phyloP scores from a whole-genome alignment of 768 basidiomycete genomes.

The Chalciporus pseudorubinellus region DNA sequence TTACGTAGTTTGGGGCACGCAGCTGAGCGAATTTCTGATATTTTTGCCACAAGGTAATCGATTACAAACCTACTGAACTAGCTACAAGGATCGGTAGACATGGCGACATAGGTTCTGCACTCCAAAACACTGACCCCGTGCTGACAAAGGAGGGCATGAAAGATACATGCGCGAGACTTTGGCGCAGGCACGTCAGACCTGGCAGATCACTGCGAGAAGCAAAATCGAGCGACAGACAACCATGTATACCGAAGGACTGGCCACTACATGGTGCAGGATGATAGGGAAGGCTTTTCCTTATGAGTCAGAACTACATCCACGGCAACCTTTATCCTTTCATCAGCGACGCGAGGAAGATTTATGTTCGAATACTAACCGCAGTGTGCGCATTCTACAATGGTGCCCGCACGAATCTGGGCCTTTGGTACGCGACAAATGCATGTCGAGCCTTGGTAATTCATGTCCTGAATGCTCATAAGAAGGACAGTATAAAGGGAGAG shows the following conservation, averaged over 20 bases:
- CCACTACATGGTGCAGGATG: not conserved
- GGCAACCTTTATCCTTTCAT: constrained; percentile 60
- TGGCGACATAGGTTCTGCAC: constrained; percentile 1
- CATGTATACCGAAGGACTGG: not conserved
- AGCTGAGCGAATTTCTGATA: not conserved
- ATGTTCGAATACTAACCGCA: constrained; percentile 65
- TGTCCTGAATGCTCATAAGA: constrained; percentile 59
- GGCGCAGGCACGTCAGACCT: not conserved
- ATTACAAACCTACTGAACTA: constrained; percentile 3
- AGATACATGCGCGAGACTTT: not conserved
- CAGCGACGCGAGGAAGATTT: not conserved
- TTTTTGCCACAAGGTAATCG: not conserved
- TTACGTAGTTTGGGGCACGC: not conserved
- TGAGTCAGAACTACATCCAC: constrained; percentile 89
- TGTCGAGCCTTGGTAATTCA: constrained; percentile 99
- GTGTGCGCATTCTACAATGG: constrained; percentile 93
- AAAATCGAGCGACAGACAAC: not conserved
- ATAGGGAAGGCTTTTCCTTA: constrained; percentile 27
- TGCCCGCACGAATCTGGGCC: constrained; percentile 84
- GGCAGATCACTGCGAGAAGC: not conserved
- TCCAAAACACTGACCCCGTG: not conserved
- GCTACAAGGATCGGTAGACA: not conserved
- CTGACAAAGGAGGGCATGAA: not conserved
- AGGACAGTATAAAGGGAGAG: constrained; percentile 2
- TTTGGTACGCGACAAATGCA: constrained; percentile 98